Base-by-base conservation (phyloP, 148 eudicot species). In the Arbutus unedo region DNA sequence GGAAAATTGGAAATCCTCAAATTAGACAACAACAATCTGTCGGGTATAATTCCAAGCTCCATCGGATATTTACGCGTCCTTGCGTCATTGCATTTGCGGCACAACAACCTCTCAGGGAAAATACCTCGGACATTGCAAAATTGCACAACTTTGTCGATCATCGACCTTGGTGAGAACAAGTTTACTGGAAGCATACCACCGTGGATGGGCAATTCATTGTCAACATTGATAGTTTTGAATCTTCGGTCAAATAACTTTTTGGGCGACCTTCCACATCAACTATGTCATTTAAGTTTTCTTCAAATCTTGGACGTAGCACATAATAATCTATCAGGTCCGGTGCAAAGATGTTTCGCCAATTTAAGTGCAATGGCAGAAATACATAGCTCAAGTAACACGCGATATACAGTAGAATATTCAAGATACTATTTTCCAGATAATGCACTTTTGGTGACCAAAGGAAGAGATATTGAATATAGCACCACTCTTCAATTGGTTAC, bases 171-270 rank as follows among this genome's bases (percentile, higher is more conserved):
- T 44, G 56, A 67, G 25, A 84, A 84, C 21, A 15, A 51, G 8
- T 18, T 84, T n/a, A n/a, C 10, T 14, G 86, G 83, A 43, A 76
- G n/a, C 68, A 62, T 81, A 16, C 83, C 81, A 21, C 19, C 49
- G 18, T 70, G 74, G 74, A 38, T 70, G 0, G 74, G 74, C 47
- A 70, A 14, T 70, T 15, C 74, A 14, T 15, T 43, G 2, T 70
- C 15, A 7, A 4, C 1, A 19, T 45, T 72, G 51, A 45, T 45
- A 19, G 51, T 3, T 16, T 21, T 72, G 51, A 45, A 45, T n/a
- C 13, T 72, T 8, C 53, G 25, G 6, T 45, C 53, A 19, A 45
- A 72, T 45, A 72, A 72, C 18, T 45, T 72, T 45, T 8, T 9
- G 10, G 76, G 23, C 9, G 13, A 19, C 25, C 48, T 72, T 72